These are phyloP conservation scores for Kregervanrija fluxuum DNA, from an alignment of 805 yeast genomes.

Conservation along the genomic window DNA sequence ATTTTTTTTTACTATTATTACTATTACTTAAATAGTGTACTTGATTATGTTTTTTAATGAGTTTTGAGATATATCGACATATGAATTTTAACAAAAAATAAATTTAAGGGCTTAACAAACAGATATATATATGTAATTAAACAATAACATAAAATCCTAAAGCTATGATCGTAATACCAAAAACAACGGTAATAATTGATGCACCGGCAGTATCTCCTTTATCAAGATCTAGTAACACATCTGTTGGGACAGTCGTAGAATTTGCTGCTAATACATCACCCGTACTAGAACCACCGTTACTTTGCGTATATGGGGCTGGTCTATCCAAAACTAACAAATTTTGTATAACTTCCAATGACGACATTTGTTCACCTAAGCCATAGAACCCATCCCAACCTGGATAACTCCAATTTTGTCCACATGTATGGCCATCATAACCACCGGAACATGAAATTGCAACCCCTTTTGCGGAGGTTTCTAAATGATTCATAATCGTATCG, in stretches of 20 bases:
- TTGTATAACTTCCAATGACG: constrained; percentile 59
- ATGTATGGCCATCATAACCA: constrained; percentile 67
- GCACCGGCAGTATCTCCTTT: constrained; percentile 60
- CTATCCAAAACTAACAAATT: constrained; percentile 36
- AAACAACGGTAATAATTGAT: constrained; percentile 52
- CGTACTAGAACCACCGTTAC: constrained; percentile 22
- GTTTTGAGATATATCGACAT: too few species aligned
- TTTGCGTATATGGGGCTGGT: constrained; percentile 45
- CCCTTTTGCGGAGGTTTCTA: constrained; percentile 49
- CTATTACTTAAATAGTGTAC: neutral
- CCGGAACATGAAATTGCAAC: constrained; percentile 71
- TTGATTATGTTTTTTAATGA: neutral
- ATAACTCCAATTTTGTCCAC: constrained; percentile 63
- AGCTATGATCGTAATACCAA: constrained; percentile 32
- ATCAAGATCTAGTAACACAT: constrained; percentile 34
- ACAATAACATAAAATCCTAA: constrained; percentile 17
- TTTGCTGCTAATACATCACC: constrained; percentile 71
- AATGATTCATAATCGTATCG: constrained; percentile 29
- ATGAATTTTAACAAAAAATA: neutral
- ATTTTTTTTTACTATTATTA: too few species aligned
- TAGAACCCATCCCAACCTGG: constrained; percentile 56
- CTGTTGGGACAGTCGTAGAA: constrained; percentile 29
- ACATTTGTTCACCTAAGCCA: constrained; percentile 78
- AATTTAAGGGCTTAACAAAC: neutral
- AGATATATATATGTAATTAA: neutral